Evolutionary conservation across 306 rosid species (phyloP).

Genomic region (Inga laurina): DNA sequence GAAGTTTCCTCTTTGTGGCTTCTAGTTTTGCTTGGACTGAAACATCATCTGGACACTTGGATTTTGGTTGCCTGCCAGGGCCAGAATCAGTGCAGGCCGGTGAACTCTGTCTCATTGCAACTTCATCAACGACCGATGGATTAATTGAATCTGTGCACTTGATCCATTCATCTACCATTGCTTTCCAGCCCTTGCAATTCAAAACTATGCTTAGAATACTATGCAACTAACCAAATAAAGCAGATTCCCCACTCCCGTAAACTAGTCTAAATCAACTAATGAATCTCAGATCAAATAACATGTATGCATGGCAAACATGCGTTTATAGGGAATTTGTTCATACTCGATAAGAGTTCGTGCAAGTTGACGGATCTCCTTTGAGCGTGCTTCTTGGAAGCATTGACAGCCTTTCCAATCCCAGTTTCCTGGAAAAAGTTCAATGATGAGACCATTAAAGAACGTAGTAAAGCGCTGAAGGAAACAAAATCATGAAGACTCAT

Average conservation of each 20-base stretch:
- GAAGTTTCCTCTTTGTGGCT: no score
- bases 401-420: conserved; percentile 89
- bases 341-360: conserved; percentile 72
- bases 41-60: no score
- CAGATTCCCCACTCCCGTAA: background rate
- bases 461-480: background rate
- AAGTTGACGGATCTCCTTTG: conserved; percentile 57
- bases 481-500: background rate
- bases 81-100: conserved; percentile 53
- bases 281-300: conserved; percentile 17
- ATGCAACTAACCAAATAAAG: conserved; percentile 4
- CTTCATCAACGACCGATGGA: conserved; percentile 60
- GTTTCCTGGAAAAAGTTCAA: conserved; percentile 65
- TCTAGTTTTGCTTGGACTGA: no score
- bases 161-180: conserved; percentile 81
- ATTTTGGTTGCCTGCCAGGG: conserved; percentile 18
- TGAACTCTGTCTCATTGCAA: conserved; percentile 45
- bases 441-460: conserved; percentile 11
- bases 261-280: background rate
- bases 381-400: conserved; percentile 65
- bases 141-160: conserved; percentile 61
- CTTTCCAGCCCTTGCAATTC: conserved; percentile 72
- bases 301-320: conserved; percentile 23
- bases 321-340: conserved; percentile 26
- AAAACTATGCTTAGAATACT: conserved; percentile 31